Percentiles rank a stretch among this genome's conserved stretches.
Conservation (phyloP, 2,329 filamentous ascomycete genomes). For the Clonostachys chloroleuca region DNA sequence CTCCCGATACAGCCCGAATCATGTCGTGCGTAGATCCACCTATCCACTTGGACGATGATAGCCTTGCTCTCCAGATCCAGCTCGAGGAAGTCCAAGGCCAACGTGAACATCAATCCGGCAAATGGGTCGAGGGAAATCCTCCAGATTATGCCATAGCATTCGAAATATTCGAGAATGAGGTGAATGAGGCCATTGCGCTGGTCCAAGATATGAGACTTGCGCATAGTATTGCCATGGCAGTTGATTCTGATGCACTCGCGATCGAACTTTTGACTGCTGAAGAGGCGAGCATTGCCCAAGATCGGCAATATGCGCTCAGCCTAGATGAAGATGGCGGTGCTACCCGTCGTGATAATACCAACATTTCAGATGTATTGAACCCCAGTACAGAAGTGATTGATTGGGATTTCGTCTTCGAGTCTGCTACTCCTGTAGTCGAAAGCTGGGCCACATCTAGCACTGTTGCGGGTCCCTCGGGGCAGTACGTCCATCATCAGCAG, state of each 20-base stretch:
- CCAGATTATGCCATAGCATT: constrained; percentile 5
- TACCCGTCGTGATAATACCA: neutral
- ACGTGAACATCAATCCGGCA: constrained; percentile 1
- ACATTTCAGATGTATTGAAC: neutral
- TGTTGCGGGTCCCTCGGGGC: constrained; percentile 1
- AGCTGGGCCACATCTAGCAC: neutral
- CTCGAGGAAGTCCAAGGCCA: constrained; percentile 3
- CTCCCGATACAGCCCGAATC: neutral
- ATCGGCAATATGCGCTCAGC: neutral
- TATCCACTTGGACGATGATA: constrained; percentile 1
- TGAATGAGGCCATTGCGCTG: constrained; percentile 2
- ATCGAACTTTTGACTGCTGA: constrained; percentile 1
- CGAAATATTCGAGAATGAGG: constrained; percentile 2
- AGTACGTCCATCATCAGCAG: neutral
- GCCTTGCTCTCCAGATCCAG: constrained; percentile 3
- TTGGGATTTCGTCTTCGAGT: neutral
- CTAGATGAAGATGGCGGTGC: neutral
- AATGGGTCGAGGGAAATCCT: constrained; percentile 3
- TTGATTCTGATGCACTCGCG: constrained; percentile 3
- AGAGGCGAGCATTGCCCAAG: neutral
- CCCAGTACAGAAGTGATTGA: neutral
- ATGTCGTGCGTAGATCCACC: constrained; percentile 1
- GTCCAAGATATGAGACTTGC: constrained; percentile 3
- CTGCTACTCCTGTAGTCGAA: no score
- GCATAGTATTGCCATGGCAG: constrained; percentile 5